Evolutionary conservation across 768 basidiomycete genomes (phyloP), one percentile per base, ranked within the genome.

Genomic region (Mycena rebaudengoi): DNA sequence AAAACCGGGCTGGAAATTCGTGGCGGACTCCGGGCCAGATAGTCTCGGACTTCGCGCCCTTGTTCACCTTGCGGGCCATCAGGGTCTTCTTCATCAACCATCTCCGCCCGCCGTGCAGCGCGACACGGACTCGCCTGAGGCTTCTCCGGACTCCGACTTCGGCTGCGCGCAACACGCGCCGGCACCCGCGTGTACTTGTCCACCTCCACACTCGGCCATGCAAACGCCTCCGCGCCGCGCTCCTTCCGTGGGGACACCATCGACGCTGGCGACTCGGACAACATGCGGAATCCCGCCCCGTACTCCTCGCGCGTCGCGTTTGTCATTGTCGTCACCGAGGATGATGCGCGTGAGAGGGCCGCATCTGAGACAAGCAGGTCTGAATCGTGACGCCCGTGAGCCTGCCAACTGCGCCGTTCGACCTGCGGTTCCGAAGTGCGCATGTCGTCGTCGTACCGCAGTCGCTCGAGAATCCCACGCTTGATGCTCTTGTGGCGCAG

Each of bases 401-500:
- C 21, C 49, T 65, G 61, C 60, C 65, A 55, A 60, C 58, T 62
- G 46, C 56, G 65, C 56, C 33, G 70, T 69, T 73, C 6, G 73
- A 76, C 46, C n/a, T n/a, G 78, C 72, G 53, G 76, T 73, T n/a
- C 67, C 74, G 44, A 1, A 14, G 6, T 23, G 25, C 11, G 29
- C 23, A 26, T 32, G 30, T 67, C 62, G 20, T 66, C 75, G 66
- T 77, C 78, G 66, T 74, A 65, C 74, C 76, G 66, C n/a, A 80
- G 78, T 29, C 78, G 70, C 58, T 82, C 83, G 45, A 86, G 70
- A 32, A 87, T 83, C 11, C 78, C 82, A 10, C 85, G 82, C 50
- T 84, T 81, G 69, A 86, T 85, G 65, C 83, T 84, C 69, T 80
- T 83, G 65, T 84, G 83, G 7, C 83, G 78, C 20, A 84, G 72